These are phyloP conservation scores for Talaromyces adpressus DNA, from an alignment of 495 filamentous ascomycete genomes.

Conservation along the genomic window DNA sequence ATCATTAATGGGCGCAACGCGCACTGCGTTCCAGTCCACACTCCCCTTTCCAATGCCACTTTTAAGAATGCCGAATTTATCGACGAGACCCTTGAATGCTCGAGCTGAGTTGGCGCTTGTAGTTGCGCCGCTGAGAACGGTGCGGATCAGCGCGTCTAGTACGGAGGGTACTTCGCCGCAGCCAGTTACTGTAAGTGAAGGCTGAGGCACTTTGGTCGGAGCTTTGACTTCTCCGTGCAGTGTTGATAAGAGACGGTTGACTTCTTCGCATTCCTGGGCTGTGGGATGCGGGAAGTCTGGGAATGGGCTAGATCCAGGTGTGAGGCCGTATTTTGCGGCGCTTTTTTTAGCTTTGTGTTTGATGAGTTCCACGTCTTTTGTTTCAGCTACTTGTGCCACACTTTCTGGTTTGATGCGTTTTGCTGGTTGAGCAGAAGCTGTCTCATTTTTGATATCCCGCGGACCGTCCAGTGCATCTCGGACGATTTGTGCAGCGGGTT, in stretches of 20 bases:
- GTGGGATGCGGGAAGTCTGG: conserved; percentile 64
- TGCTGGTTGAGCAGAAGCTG: not conserved
- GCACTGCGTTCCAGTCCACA: conserved; percentile 82
- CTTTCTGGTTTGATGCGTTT: conserved; percentile 5
- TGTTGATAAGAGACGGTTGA: conserved; percentile 59
- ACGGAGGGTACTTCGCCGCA: conserved; percentile 93
- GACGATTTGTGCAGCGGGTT: not conserved
- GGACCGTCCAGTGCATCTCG: not conserved
- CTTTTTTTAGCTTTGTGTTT: conserved; percentile 6
- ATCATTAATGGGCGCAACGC: conserved; percentile 51
- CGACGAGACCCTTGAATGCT: conserved; percentile 65
- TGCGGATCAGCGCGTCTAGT: conserved; percentile 81
- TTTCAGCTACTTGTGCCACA: not conserved
- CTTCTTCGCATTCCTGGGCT: conserved; percentile 62
- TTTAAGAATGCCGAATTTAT: conserved; percentile 58
- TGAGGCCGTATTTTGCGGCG: conserved; percentile 32
- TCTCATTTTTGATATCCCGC: not conserved
- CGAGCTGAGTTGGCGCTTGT: conserved; percentile 56
- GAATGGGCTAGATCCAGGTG: conserved; percentile 53
- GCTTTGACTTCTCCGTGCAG: conserved; percentile 58
- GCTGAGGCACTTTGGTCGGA: conserved; percentile 63
- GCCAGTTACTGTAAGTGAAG: conserved; percentile 73
- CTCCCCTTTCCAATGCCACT: conserved; percentile 65
- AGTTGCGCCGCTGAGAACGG: conserved; percentile 71
- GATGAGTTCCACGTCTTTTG: not conserved